A percentile compares a stretch with the other conserved stretches of the same genome.
These are phyloP conservation scores for Blastobotrys apis DNA, from an alignment of 1,139 yeast genomes.

Conservation along the genomic window DNA sequence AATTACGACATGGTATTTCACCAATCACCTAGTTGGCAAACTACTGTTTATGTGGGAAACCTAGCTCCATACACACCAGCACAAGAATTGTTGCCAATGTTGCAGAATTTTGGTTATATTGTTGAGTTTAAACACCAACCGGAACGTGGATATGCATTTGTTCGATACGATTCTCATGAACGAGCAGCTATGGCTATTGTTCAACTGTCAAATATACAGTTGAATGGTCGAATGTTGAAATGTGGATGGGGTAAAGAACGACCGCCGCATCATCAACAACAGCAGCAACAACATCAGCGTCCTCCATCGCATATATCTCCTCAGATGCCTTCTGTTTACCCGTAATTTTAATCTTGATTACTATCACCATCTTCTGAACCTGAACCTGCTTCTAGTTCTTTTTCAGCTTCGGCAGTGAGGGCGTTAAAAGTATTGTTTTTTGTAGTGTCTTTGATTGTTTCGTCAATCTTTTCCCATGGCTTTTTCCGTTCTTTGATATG, in stretches of 20 bases:
- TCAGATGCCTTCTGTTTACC: no score
- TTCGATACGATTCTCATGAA: slow-evolving; percentile 80
- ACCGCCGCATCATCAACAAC: background rate
- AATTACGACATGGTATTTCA: slow-evolving; percentile 62
- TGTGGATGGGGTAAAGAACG: slow-evolving; percentile 77
- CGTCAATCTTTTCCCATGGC: slow-evolving; percentile 20
- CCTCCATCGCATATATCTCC: no score
- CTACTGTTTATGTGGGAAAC: slow-evolving; percentile 88
- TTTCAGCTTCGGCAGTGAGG: background rate
- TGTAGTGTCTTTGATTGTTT: background rate
- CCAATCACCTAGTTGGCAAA: slow-evolving; percentile 78
- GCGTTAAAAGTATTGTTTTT: background rate
- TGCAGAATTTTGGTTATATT: slow-evolving; percentile 77
- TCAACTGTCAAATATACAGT: slow-evolving; percentile 66
- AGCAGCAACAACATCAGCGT: slow-evolving; percentile 4
- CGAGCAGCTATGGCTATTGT: slow-evolving; percentile 85
- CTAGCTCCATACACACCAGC: slow-evolving; percentile 73
- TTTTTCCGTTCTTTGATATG: slow-evolving; percentile 24
- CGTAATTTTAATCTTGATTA: no score
- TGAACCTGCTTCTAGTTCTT: no score
- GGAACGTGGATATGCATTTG: slow-evolving; percentile 81
- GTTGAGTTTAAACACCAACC: slow-evolving; percentile 78
- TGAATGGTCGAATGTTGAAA: slow-evolving; percentile 75
- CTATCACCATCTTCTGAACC: no score
- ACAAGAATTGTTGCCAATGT: slow-evolving; percentile 66